These are phyloP conservation scores for Coriolopsis trogii DNA, from an alignment of 1,284 basidiomycete species.

Conservation along the genomic window DNA sequence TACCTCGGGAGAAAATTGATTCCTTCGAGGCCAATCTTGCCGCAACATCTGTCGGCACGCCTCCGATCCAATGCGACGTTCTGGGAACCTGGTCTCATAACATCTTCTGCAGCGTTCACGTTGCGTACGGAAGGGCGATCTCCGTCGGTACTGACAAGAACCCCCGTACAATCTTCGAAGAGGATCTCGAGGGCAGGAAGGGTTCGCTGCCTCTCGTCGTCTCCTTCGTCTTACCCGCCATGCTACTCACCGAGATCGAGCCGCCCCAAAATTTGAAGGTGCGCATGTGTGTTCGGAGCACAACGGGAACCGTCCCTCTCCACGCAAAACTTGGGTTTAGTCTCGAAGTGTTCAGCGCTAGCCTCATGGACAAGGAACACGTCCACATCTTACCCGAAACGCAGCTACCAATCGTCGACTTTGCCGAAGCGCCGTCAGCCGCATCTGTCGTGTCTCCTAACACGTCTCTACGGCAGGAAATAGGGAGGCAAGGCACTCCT, in stretches of 20 bases:
- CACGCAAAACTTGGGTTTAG: conserved; percentile 30
- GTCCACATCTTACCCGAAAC: conserved; percentile 36
- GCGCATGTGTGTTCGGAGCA: conserved; percentile 33
- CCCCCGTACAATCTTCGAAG: conserved; percentile 34
- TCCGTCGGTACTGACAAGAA: conserved; percentile 27
- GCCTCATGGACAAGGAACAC: conserved; percentile 32
- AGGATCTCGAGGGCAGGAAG: conserved; percentile 35
- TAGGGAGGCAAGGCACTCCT: conserved; percentile 7
- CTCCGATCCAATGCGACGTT: conserved; percentile 35
- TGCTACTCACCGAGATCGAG: conserved; percentile 31
- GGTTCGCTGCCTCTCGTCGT: conserved; percentile 38
- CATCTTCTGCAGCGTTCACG: conserved; percentile 35
- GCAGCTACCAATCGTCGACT: conserved; percentile 8
- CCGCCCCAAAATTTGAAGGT: conserved; percentile 29
- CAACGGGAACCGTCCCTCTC: conserved; percentile 21
- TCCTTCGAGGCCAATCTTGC: conserved; percentile 24
- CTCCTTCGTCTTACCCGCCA: conserved; percentile 37
- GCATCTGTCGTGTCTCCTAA: neutral
- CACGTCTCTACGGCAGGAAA: neutral
- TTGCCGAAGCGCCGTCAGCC: neutral
- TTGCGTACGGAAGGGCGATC: conserved; percentile 35
- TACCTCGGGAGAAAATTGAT: conserved; percentile 37
- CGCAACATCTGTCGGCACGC: conserved; percentile 29
- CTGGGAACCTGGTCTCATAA: conserved; percentile 29
- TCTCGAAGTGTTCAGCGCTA: conserved; percentile 34